Conservation (phyloP, 331 rosid species). For the Phaseolus coccineus region DNA sequence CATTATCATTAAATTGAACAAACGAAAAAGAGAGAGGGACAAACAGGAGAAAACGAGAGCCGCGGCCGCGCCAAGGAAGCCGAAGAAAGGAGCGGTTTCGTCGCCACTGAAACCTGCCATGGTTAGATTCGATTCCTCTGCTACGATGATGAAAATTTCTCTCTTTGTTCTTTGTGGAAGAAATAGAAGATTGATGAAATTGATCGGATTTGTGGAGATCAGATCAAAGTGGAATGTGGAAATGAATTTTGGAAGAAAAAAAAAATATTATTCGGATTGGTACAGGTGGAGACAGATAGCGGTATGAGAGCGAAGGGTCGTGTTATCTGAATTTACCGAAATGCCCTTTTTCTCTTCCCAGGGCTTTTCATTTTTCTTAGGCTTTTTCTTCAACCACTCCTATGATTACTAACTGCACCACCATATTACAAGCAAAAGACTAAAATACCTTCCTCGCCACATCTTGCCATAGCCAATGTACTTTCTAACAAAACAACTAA, state of each 20-base stretch:
- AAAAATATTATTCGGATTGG: not conserved
- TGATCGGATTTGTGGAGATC: not conserved
- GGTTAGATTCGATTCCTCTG: not conserved
- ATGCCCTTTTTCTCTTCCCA: not conserved
- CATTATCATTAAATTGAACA: not conserved
- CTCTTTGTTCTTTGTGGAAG: not conserved
- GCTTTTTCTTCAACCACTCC: too few species aligned
- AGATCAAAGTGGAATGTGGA: not conserved
- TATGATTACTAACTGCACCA: too few species aligned
- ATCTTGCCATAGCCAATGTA: too few species aligned
- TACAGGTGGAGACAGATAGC: not conserved
- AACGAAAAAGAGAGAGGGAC: not conserved
- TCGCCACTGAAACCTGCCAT: constrained; percentile 73
- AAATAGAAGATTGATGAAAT: not conserved
- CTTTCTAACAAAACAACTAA: too few species aligned
- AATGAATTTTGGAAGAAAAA: not conserved
- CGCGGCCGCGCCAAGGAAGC: constrained; percentile 78
- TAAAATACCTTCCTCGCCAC: too few species aligned
- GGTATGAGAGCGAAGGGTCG: not conserved
- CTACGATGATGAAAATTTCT: not conserved
- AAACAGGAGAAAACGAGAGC: constrained; percentile 70
- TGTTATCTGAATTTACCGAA: not conserved
- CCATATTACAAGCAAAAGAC: too few species aligned
- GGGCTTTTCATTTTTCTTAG: not conserved
- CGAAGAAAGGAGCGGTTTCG: constrained; percentile 80